Percentiles rank a stretch among this genome's conserved stretches.
Conservation (phyloP, 176 grass and related monocot genomes). For the Paspalum notatum region DNA sequence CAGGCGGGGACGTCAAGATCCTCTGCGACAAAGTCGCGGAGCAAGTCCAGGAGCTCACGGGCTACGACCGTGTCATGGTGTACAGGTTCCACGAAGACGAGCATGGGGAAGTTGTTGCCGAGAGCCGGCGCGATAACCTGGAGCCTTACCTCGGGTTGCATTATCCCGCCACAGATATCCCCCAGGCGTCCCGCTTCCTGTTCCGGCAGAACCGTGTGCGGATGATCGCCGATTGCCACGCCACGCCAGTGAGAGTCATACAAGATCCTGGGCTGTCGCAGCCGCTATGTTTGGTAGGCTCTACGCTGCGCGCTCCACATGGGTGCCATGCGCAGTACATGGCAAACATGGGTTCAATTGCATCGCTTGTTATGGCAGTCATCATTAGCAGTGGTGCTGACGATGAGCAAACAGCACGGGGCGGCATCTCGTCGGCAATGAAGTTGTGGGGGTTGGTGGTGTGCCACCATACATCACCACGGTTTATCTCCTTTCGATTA, state of each 20-base stretch:
- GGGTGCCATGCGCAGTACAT: slow-evolving; percentile 96
- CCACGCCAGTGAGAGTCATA: slow-evolving; percentile 70
- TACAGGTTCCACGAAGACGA: slow-evolving; percentile 99
- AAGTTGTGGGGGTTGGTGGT: slow-evolving; percentile 98
- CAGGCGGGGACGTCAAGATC: slow-evolving; percentile 73
- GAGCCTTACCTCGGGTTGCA: slow-evolving; percentile 95
- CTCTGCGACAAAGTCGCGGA: slow-evolving; percentile 85
- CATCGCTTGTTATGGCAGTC: slow-evolving; percentile 90
- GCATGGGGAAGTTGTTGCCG: slow-evolving; percentile 89
- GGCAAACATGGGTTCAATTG: slow-evolving; percentile 96
- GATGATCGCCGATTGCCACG: slow-evolving; percentile 90
- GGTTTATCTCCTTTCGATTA: slow-evolving; percentile 87
- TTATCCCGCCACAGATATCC: slow-evolving; percentile 95
- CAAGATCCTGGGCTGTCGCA: slow-evolving; percentile 76
- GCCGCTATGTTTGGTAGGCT: slow-evolving; percentile 89
- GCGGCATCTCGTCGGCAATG: slow-evolving; percentile 54
- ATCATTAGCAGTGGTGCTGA: slow-evolving; percentile 81
- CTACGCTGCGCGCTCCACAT: slow-evolving; percentile 81
- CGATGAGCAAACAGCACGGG: slow-evolving; percentile 48
- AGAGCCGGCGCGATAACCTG: slow-evolving; percentile 72
- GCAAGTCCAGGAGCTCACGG: slow-evolving; percentile 88
- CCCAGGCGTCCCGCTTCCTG: slow-evolving; percentile 93
- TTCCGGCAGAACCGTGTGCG: slow-evolving; percentile 97
- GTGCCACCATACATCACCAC: slow-evolving; percentile 90
- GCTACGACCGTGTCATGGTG: slow-evolving; percentile 97